Conservation (phyloP, 805 yeast species). For the Saccharomycopsis synnaedendra region DNA sequence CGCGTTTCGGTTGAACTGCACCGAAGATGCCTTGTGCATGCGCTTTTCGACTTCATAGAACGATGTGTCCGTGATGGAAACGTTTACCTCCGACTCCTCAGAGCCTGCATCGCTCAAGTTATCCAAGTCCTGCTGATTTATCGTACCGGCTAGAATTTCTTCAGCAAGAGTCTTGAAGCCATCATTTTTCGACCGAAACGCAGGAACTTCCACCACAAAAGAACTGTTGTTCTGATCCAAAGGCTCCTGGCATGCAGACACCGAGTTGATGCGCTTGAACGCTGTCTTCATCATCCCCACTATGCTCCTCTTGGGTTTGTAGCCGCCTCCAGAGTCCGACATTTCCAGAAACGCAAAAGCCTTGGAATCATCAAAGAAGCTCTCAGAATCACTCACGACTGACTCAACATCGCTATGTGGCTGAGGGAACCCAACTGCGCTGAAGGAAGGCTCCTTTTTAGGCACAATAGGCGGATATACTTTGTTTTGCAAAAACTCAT, state of each 20-base stretch:
- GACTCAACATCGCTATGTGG: too few relatives aligned
- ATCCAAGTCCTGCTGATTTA: background rate
- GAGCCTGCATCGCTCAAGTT: background rate
- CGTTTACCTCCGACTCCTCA: background rate
- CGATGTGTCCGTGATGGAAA: slow-evolving; percentile 1
- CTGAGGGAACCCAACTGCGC: too few relatives aligned
- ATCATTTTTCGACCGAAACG: slow-evolving; percentile 7
- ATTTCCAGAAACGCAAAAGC: too few relatives aligned
- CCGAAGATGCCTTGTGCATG: slow-evolving; percentile 1
- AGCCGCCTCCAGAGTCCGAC: background rate
- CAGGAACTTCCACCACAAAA: slow-evolving; percentile 10
- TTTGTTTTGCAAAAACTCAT: too few relatives aligned
- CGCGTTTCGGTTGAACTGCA: slow-evolving; percentile 12
- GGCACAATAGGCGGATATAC: too few relatives aligned
- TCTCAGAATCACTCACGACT: too few relatives aligned
- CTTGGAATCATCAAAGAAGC: too few relatives aligned
- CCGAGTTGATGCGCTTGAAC: background rate
- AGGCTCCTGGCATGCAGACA: background rate
- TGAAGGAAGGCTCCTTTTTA: too few relatives aligned
- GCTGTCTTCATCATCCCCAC: background rate
- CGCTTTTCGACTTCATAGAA: background rate
- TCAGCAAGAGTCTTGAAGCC: slow-evolving; percentile 6
- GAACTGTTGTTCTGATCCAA: background rate
- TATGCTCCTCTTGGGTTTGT: background rate
- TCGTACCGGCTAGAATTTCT: slow-evolving; percentile 4